Base-by-base conservation (phyloP, 1,284 basidiomycete genomes). In the Leccinum fuscescens region DNA sequence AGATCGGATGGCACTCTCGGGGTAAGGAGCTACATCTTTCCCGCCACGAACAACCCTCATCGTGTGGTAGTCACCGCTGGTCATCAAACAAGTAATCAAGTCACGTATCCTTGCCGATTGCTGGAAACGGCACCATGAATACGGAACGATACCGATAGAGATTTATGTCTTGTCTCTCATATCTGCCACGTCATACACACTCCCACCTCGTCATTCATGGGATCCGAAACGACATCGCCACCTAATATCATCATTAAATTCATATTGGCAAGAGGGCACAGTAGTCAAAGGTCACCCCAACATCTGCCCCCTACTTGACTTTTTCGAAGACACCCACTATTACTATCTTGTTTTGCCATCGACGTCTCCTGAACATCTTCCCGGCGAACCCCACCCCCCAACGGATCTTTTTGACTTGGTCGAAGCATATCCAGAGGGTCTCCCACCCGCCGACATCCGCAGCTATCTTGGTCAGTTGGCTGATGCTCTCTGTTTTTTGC, bases 1-100 rank as follows among this genome's bases (percentile, higher is more conserved):
- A 83, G 83, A 42, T 69, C 81, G 1, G 88, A 93, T 72, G 93
- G 93, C 31, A 83, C 87, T 8, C 76, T 89, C 35, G 95, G 94
- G 66, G 94, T 96, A 76, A 83, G 92, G 75, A 52, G 29, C 48
- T 39, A 37, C 35, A 52, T 59, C 42, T 35, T 55, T 62, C 39
- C 50, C 49, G 56, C 59, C 24, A 33, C 22, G n/a, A 59, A 53
- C 64, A 56, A 54, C 65, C 51, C 64, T 68, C 59, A 70, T 55
- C 57, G 24, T 55, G 44, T 42, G 54, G 58, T 58, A 88, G 86
- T 84, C 88, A 31, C 83, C 85, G 17, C 78, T 98, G 59, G 89
- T 98, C 66, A 95, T 98, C 79, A 99, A 99, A 73, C 96, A 98
- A 75, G 90, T 99, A 71, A 96, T 98, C 81, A 99, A 99, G 78